Conservation (phyloP, 805 yeast species). For the Kodamaea nitidulidarum region DNA sequence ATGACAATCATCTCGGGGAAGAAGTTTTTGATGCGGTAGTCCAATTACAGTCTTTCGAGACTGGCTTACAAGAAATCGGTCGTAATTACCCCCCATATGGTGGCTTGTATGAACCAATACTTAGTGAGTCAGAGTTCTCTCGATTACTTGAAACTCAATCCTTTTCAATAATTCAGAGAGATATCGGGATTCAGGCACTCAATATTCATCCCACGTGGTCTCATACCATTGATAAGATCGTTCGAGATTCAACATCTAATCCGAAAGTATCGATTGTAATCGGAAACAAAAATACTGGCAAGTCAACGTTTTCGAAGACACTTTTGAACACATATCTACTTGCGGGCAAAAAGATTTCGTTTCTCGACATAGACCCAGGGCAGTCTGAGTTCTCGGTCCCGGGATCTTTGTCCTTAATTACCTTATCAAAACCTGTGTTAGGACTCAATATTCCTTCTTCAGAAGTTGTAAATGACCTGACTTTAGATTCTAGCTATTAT, state of each 20-base stretch:
- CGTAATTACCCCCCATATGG: constrained; percentile 43
- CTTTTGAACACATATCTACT: constrained; percentile 46
- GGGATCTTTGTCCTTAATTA: constrained; percentile 59
- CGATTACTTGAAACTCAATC: constrained; percentile 27
- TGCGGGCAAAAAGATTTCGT: constrained; percentile 33
- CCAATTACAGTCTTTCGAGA: constrained; percentile 29
- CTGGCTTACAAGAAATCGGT: constrained; percentile 47
- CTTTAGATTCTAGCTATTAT: constrained; percentile 23
- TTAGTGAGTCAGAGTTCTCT: not conserved
- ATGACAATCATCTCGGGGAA: not conserved
- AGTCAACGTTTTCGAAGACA: constrained; percentile 62
- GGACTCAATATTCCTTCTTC: constrained; percentile 23
- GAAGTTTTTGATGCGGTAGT: constrained; percentile 26
- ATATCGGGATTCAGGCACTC: constrained; percentile 21
- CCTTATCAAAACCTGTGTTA: constrained; percentile 22
- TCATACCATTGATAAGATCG: constrained; percentile 6
- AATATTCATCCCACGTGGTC: constrained; percentile 14
- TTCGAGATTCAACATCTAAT: not conserved
- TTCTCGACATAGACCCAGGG: constrained; percentile 84
- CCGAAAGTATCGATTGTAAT: constrained; percentile 38
- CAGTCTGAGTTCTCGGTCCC: constrained; percentile 78
- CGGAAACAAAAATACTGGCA: constrained; percentile 78
- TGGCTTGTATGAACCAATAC: constrained; percentile 28
- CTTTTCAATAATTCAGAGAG: constrained; percentile 33
- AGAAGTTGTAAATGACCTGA: constrained; percentile 13